Evolutionary conservation across 1,284 basidiomycete species (phyloP), one percentile per base, ranked within the genome.

Genomic region (Bjerkandera adusta): DNA sequence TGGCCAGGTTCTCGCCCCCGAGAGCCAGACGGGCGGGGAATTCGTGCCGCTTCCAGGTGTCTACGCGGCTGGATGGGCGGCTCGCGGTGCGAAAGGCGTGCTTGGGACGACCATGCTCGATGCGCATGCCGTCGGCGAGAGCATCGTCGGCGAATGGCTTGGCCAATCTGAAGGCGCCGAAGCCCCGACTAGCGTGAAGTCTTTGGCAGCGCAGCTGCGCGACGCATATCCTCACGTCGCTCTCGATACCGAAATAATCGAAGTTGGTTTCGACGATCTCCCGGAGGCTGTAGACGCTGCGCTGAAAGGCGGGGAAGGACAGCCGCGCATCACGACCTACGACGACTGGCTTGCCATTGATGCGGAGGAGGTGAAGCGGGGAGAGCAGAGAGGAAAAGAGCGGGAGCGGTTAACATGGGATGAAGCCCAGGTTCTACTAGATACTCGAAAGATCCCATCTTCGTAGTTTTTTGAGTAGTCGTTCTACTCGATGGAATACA

Each of bases 11-110:
- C 6, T 43, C 2, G 30, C 33, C 21, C 41, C 41, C 15, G 10
- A 13, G 2, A 25, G 22, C 12, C n/a, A n/a, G n/a, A n/a, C n/a
- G n/a, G n/a, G n/a, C n/a, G n/a, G n/a, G n/a, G n/a, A n/a, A n/a
- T n/a, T n/a, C 10, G 20, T 18, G 40, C 41, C 41, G 12, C 18
- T 43, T 29, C 32, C 30, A 22, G 85, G 86, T 30, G 73, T 92
- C n/a, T 98, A 97, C 62, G 87, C 91, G 1, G 87, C 91, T 1
- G 96, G 96, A 2, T 99, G 97, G 97, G 86, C 92, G 0, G 89
- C 93, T 0, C 83, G 82, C 10, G 97, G 96, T 18, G 94, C 96
- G 0, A 85, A 83, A 36, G 96, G 97, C 4, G 94, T 99, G 11
- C 79, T 99, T 37, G 95, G 92, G 0, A 78, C 85, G 13, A 98